Evolutionary conservation across 1,139 yeast genomes (phyloP).

Genomic region (Taiozyma sp.): DNA sequence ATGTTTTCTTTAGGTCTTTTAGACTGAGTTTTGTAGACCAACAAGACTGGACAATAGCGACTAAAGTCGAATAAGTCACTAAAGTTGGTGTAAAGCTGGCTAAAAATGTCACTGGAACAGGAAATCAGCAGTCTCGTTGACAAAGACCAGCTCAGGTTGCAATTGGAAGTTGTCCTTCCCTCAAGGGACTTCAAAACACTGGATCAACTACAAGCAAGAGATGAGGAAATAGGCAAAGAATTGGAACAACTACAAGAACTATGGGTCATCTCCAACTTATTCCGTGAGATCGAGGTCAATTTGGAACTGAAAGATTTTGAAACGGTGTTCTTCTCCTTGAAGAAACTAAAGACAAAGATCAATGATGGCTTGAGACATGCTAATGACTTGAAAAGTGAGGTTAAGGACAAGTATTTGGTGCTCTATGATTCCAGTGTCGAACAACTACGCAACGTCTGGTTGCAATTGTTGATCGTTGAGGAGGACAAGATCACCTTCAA

Average conservation of each 20-base stretch:
- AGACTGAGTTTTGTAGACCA: too few species aligned
- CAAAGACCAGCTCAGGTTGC: conserved; percentile 4
- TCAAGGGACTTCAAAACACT: conserved; percentile 9
- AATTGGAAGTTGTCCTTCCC: conserved; percentile 4
- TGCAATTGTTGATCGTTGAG: conserved; percentile 6
- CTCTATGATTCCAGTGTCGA: conserved; percentile 8
- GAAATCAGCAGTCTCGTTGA: conserved; percentile 7
- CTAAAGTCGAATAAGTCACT: too few species aligned
- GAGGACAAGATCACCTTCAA: conserved; percentile 10
- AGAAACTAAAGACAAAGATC: conserved; percentile 13
- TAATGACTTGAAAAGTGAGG: conserved; percentile 3
- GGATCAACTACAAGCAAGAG: conserved; percentile 16
- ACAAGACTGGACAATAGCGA: too few species aligned
- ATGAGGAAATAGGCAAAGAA: conserved; percentile 13
- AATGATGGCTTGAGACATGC: conserved; percentile 1
- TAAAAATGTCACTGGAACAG: conserved; percentile 4
- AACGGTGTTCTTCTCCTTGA: conserved; percentile 16
- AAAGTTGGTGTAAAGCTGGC: too few species aligned
- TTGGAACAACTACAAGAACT: conserved; percentile 17
- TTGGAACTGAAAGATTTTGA: conserved; percentile 21
- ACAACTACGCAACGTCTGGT: conserved; percentile 12
- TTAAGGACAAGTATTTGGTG: conserved; percentile 7
- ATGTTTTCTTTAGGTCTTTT: neutral
- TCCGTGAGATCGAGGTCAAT: conserved; percentile 21
- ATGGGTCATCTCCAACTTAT: conserved; percentile 20